These are phyloP conservation scores for Penicillium lagena DNA, from an alignment of 495 filamentous ascomycete species.

Conservation along the genomic window DNA sequence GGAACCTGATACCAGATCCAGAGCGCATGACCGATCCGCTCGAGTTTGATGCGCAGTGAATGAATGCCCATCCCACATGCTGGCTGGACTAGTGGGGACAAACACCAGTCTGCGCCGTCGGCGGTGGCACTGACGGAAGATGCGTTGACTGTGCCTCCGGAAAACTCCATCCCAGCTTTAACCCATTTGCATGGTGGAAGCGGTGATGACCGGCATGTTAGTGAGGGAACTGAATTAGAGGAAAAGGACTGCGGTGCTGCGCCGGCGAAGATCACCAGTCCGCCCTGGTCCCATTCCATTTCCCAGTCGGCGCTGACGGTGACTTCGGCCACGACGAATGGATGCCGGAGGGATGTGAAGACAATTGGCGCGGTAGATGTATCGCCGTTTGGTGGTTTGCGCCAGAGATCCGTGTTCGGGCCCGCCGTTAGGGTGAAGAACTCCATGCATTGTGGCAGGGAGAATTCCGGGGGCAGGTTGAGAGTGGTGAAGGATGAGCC, in stretches of 20 bases:
- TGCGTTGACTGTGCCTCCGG: conserved; percentile 43
- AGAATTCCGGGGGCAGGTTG: conserved; percentile 40
- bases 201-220: conserved; percentile 7
- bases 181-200: conserved; percentile 49
- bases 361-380: conserved; percentile 52
- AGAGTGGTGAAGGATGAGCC: conserved; percentile 46
- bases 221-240: conserved; percentile 5
- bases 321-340: conserved; percentile 52
- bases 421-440: conserved; percentile 51
- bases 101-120: conserved; percentile 52
- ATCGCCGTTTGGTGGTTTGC: conserved; percentile 49
- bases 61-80: conserved; percentile 16
- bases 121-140: conserved; percentile 50
- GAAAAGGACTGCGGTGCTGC: conserved; percentile 48
- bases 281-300: conserved; percentile 58
- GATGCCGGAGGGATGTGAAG: conserved; percentile 46
- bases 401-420: conserved; percentile 48
- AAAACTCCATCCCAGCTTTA: conserved; percentile 53
- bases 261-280: conserved; percentile 73
- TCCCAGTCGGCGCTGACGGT: conserved; percentile 54
- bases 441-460: conserved; percentile 48
- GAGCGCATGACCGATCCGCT: conserved; percentile 48
- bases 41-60: conserved; percentile 51
- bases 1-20: conserved; percentile 54
- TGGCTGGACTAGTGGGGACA: conserved; percentile 35